Conservation (phyloP, 2,329 filamentous ascomycete genomes). For the Calonectria honghensis region DNA sequence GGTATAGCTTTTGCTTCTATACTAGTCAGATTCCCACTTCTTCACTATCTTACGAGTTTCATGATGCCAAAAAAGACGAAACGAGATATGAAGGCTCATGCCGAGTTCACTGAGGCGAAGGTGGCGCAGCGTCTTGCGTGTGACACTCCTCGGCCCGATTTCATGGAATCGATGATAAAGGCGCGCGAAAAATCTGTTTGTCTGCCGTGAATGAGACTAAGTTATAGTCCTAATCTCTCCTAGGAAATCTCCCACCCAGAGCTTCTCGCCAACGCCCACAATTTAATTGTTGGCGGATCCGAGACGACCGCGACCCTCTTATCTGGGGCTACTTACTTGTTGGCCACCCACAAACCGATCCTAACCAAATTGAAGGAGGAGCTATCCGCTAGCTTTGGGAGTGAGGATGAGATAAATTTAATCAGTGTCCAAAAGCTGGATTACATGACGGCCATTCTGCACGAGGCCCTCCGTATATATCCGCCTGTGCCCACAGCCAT, state of each 20-base stretch:
- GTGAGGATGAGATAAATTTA: conserved; percentile 61
- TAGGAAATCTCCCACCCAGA: conserved; percentile 33
- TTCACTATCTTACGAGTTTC: not conserved
- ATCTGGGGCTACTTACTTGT: conserved; percentile 53
- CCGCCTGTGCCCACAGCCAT: conserved; percentile 54
- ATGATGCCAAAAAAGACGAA: conserved; percentile 19
- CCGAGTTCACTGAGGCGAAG: not conserved
- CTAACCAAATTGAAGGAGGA: conserved; percentile 59
- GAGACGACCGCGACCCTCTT: conserved; percentile 60
- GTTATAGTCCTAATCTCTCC: not conserved
- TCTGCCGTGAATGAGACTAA: not conserved
- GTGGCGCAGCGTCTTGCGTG: conserved; percentile 18
- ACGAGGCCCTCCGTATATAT: conserved; percentile 65
- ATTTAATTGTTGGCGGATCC: conserved; percentile 57
- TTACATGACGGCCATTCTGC: conserved; percentile 64
- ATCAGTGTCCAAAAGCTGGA: conserved; percentile 48
- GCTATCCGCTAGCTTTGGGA: conserved; percentile 60
- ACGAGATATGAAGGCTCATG: conserved; percentile 13
- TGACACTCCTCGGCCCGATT: conserved; percentile 14
- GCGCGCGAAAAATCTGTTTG: conserved; percentile 26
- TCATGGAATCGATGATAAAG: conserved; percentile 29
- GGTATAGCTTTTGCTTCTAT: not conserved
- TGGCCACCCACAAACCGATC: conserved; percentile 50
- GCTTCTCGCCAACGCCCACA: conserved; percentile 33
- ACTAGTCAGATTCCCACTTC: conserved; percentile 2